Conservation (phyloP, 768 basidiomycete genomes). For the Leccinum subtestaceum region DNA sequence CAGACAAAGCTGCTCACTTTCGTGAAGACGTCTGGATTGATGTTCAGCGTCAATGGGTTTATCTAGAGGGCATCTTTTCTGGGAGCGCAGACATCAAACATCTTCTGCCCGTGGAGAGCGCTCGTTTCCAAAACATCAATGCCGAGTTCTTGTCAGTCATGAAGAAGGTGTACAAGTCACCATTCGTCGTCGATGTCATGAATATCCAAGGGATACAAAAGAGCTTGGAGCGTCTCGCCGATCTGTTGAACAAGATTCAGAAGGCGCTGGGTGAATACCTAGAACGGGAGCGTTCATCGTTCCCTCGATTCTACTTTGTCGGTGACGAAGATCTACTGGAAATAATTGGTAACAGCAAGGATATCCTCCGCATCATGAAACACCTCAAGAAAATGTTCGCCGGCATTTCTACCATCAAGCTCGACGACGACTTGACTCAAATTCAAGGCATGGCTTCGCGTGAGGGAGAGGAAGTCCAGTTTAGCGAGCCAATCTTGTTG, state of each 20-base stretch:
- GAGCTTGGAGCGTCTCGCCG: conserved; percentile 93
- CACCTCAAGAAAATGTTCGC: conserved; percentile 99
- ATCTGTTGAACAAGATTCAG: conserved; percentile 96
- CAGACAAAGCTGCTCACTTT: not conserved
- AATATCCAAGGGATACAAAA: conserved; percentile 97
- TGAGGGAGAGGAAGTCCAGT: conserved; percentile 91
- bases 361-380: conserved; percentile 97
- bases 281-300: conserved; percentile 94
- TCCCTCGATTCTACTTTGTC: conserved; percentile 99
- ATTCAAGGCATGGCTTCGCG: conserved; percentile 94
- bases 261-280: conserved; percentile 99
- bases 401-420: conserved; percentile 83
- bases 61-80: conserved; percentile 99
- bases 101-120: conserved; percentile 92
- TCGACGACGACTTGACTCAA: conserved; percentile 84
- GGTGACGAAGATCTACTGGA: conserved; percentile 98
- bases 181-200: conserved; percentile 94
- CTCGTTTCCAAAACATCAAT: conserved; percentile 99
- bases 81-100: conserved; percentile 99
- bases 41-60: conserved; percentile 99
- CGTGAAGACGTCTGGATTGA: conserved; percentile 94
- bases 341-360: conserved; percentile 99
- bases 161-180: conserved; percentile 99
- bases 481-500: conserved; percentile 77
- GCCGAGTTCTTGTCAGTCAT: conserved; percentile 96